Percentiles rank a stretch among this genome's conserved stretches.
phyloP scores from a whole-genome alignment of 129 eudicot species.

The Ambrosia trifida region DNA sequence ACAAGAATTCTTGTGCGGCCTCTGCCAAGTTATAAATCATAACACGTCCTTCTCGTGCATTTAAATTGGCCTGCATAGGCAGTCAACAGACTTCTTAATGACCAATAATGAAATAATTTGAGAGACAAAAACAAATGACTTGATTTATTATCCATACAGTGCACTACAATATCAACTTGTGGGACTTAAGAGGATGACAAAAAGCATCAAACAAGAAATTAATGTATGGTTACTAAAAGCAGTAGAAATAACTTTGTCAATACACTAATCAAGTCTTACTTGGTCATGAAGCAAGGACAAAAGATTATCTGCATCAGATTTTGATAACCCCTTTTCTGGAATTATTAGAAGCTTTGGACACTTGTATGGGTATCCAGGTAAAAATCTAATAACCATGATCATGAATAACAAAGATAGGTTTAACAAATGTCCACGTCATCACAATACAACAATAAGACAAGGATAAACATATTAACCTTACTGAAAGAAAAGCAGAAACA shows the following conservation, averaged over 20 bases:
- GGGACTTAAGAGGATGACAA: background rate
- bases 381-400: conserved; percentile 48
- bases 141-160: background rate
- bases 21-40: conserved; percentile 97
- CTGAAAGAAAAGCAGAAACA: conserved; percentile 78
- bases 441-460: conserved; percentile 14
- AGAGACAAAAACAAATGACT: conserved; percentile 1
- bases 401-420: conserved; percentile 23
- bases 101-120: conserved; percentile 10
- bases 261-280: conserved; percentile 41
- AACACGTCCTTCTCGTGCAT: conserved; percentile 99
- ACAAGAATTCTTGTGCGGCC: conserved; percentile 97
- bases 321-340: conserved; percentile 78
- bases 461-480: conserved; percentile 51
- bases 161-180: conserved; percentile 9
- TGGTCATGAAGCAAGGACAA: conserved; percentile 80
- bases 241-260: background rate
- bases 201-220: conserved; percentile 6
- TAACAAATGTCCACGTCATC: background rate
- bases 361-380: conserved; percentile 93
- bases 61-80: conserved; percentile 71
- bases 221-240: conserved; percentile 3
- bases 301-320: conserved; percentile 76
- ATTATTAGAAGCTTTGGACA: conserved; percentile 79
- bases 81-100: conserved; percentile 10